A percentile compares a stretch with the other conserved stretches of the same genome.
Evolutionary conservation across 176 grass and related monocot species (phyloP).

Genomic region (Phoenix dactylifera): DNA sequence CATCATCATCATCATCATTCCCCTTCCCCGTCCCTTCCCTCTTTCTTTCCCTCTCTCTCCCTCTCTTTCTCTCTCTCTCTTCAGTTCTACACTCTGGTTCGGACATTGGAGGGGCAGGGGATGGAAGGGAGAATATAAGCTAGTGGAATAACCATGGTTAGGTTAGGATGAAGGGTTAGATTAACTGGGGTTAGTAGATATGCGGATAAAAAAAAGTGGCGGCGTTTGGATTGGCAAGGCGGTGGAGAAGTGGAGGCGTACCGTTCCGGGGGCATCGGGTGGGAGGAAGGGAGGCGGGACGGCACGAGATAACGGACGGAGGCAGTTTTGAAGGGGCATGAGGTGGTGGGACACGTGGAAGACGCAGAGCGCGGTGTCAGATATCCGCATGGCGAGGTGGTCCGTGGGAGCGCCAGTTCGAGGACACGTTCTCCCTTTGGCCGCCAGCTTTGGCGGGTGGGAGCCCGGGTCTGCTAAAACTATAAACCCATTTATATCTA

Average conservation of each 20-base stretch:
- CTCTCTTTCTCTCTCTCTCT: background rate
- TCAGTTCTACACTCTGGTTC: background rate
- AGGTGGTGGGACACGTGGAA: slow-evolving; percentile 35
- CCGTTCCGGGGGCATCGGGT: background rate
- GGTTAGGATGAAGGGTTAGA: background rate
- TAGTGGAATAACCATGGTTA: slow-evolving; percentile 20
- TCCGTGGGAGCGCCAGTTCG: background rate
- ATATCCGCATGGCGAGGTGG: slow-evolving; percentile 36
- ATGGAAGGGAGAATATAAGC: slow-evolving; percentile 39
- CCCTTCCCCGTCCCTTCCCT: background rate
- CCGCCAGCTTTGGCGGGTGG: too few relatives aligned
- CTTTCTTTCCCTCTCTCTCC: background rate
- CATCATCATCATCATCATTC: slow-evolving; percentile 1
- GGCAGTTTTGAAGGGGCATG: background rate
- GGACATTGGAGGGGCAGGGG: background rate
- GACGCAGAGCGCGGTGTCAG: background rate
- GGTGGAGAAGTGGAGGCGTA: background rate
- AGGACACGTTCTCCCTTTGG: slow-evolving; percentile 43
- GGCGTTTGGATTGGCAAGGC: background rate
- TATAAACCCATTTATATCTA: too few relatives aligned
- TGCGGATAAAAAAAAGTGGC: background rate
- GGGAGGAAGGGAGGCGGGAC: background rate
- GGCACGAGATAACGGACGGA: too few relatives aligned
- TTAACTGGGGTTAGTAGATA: background rate
- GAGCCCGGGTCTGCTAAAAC: too few relatives aligned